Conservation (phyloP, 305 asterid genomes). For the Plantago coronopus region DNA sequence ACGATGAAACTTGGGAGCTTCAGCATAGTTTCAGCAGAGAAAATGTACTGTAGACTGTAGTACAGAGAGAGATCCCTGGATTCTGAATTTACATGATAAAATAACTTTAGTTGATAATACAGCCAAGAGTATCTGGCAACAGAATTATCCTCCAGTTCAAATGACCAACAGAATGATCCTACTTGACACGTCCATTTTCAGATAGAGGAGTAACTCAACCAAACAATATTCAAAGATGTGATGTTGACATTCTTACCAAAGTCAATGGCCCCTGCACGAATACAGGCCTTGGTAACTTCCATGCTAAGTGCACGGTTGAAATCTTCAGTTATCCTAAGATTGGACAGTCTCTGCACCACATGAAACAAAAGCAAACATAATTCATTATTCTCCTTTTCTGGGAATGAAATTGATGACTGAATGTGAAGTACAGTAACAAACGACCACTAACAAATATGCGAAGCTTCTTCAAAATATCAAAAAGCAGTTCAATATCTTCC, state of each 20-base stretch:
- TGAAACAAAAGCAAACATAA: conserved; percentile 7
- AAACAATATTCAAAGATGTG: too few relatives aligned
- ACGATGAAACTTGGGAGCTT: neutral
- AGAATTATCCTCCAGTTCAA: neutral
- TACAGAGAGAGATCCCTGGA: neutral
- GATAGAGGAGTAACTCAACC: conserved; percentile 8
- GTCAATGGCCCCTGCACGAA: conserved; percentile 74
- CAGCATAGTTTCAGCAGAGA: neutral
- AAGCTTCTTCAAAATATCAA: conserved; percentile 66
- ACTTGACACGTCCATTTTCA: conserved; percentile 1
- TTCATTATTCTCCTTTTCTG: neutral
- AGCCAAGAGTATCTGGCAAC: neutral
- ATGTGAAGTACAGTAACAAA: conserved; percentile 12
- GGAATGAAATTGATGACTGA: neutral
- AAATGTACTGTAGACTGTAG: neutral
- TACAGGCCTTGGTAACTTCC: conserved; percentile 81
- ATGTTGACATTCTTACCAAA: conserved; percentile 46
- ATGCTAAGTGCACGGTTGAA: conserved; percentile 82
- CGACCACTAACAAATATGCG: conserved; percentile 67
- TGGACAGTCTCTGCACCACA: conserved; percentile 78
- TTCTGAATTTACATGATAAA: neutral
- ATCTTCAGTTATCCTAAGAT: conserved; percentile 69
- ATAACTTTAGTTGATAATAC: neutral
- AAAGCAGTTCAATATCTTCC: conserved; percentile 73
- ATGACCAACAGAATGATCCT: neutral